phyloP scores from a whole-genome alignment of 345 rosid genomes.

The Linum tenue region DNA sequence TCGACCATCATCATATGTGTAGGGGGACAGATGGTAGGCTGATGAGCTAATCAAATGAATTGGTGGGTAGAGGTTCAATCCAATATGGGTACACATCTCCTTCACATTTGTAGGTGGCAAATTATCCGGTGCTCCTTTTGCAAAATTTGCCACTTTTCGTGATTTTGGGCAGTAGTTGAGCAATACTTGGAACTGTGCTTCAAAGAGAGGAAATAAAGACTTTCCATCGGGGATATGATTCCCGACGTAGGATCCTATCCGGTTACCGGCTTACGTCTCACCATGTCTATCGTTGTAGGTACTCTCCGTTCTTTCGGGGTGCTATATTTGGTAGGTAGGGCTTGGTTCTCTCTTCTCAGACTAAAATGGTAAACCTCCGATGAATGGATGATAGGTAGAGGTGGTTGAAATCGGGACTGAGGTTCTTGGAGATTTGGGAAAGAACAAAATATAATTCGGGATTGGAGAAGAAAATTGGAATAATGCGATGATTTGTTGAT shows the following conservation, averaged over 20 bases:
- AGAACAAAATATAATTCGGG: too few species aligned
- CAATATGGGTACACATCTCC: neutral
- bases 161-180: neutral
- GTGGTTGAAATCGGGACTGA: too few species aligned
- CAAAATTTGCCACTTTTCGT: neutral
- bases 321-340: too few species aligned
- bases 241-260: neutral
- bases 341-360: too few species aligned
- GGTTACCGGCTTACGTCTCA: neutral
- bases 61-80: neutral
- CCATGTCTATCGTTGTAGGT: too few species aligned
- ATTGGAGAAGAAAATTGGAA: too few species aligned
- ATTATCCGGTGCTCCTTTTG: neutral
- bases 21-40: neutral
- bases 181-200: neutral
- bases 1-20: neutral
- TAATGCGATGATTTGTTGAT: too few species aligned
- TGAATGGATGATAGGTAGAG: too few species aligned
- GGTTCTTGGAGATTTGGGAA: too few species aligned
- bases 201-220: too few species aligned
- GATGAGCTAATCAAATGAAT: neutral
- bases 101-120: neutral
- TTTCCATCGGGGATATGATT: neutral
- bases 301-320: too few species aligned
- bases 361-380: too few species aligned